These are phyloP conservation scores for Betula pendula DNA, from an alignment of 306 rosid species.

Conservation along the genomic window DNA sequence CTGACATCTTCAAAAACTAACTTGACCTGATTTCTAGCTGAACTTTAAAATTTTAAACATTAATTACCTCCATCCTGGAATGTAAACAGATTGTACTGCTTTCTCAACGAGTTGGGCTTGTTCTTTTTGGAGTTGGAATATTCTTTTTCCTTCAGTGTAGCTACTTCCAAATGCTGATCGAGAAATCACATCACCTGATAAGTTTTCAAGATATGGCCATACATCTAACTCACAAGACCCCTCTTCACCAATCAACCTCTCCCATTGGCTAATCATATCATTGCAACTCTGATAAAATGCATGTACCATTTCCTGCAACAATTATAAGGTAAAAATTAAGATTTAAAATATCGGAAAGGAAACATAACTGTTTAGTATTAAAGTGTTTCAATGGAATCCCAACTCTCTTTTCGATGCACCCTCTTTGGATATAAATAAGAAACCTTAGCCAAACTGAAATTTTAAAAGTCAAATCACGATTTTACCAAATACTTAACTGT, in stretches of 20 bases:
- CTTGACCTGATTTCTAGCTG: too few species aligned
- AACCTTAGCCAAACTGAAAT: too few species aligned
- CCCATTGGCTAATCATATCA: conserved; percentile 38
- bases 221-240: conserved; percentile 39
- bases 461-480: too few species aligned
- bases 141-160: conserved; percentile 35
- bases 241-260: conserved; percentile 4
- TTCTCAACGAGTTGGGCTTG: background rate
- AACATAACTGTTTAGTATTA: too few species aligned
- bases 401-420: too few species aligned
- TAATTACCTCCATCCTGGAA: conserved; percentile 50
- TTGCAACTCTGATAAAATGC: conserved; percentile 25
- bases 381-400: too few species aligned
- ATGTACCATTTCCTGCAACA: conserved; percentile 31
- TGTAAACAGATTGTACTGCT: background rate
- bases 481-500: too few species aligned
- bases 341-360: background rate
- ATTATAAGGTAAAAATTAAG: background rate
- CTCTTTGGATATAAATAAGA: too few species aligned
- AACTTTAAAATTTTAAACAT: background rate
- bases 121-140: conserved; percentile 24
- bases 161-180: conserved; percentile 43
- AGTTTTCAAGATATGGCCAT: conserved; percentile 26
- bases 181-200: conserved; percentile 37
- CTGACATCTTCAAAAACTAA: too few species aligned